Evolutionary conservation across 306 rosid species (phyloP).

Genomic region (Quercus robur): DNA sequence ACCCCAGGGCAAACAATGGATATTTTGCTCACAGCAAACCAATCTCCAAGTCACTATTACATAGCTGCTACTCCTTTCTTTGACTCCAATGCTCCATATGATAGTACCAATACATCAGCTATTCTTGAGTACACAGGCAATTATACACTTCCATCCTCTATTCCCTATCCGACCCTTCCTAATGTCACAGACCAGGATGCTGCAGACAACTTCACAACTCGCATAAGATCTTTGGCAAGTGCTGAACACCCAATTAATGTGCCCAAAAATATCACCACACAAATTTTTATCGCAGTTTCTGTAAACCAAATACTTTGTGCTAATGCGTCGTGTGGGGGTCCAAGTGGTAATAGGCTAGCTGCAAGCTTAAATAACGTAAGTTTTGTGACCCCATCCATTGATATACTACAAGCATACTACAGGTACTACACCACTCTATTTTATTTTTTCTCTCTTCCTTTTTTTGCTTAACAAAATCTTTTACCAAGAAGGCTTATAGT

Average conservation of each 20-base stretch:
- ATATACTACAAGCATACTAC: constrained; percentile 33
- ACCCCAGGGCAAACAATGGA: constrained; percentile 56
- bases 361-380: constrained; percentile 39
- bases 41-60: constrained; percentile 17
- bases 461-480: neutral
- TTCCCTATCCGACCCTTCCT: constrained; percentile 25
- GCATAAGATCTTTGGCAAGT: constrained; percentile 30
- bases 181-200: neutral
- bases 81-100: neutral
- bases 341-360: constrained; percentile 2
- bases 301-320: constrained; percentile 25
- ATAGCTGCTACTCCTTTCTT: constrained; percentile 25
- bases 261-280: constrained; percentile 13
- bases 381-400: constrained; percentile 18
- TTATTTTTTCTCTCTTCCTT: neutral
- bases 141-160: constrained; percentile 4
- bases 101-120: constrained; percentile 22
- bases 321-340: constrained; percentile 24
- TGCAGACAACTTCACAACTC: constrained; percentile 14
- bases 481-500: no score
- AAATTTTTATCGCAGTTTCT: constrained; percentile 23
- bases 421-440: neutral
- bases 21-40: constrained; percentile 33
- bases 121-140: constrained; percentile 26
- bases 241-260: constrained; percentile 21